Conservation (phyloP, 768 basidiomycete species). For the Calocera viscosa region DNA sequence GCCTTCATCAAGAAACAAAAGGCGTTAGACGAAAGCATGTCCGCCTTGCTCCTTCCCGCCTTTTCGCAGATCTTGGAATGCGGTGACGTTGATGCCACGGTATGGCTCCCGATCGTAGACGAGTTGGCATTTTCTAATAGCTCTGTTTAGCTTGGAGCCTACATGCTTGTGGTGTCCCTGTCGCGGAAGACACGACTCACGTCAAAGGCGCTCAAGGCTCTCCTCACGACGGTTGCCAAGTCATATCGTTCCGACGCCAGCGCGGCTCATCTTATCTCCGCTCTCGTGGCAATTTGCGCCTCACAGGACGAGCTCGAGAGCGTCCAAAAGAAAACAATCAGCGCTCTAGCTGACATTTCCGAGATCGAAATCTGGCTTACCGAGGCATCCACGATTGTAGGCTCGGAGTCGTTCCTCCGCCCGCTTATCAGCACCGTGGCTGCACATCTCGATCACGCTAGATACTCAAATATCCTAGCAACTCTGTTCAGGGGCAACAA, state of each 20-base stretch:
- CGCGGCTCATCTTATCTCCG: constrained; percentile 49
- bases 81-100: background rate
- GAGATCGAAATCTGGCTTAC: constrained; percentile 36
- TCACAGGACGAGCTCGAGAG: constrained; percentile 45
- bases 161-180: constrained; percentile 57
- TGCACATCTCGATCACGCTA: background rate
- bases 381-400: constrained; percentile 36
- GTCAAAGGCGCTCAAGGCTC: constrained; percentile 44
- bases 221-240: constrained; percentile 40
- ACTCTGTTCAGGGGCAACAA: background rate
- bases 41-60: constrained; percentile 48
- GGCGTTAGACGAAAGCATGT: constrained; percentile 48
- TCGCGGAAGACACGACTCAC: constrained; percentile 53
- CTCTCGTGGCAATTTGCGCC: constrained; percentile 51
- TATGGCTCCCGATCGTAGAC: background rate
- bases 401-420: constrained; percentile 42
- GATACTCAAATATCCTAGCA: background rate
- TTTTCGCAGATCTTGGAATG: constrained; percentile 6
- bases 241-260: constrained; percentile 39
- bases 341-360: constrained; percentile 29
- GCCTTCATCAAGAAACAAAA: constrained; percentile 59
- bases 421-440: constrained; percentile 19
- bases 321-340: constrained; percentile 31
- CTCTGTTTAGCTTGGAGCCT: constrained; percentile 49
- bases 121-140: background rate